Conservation (phyloP, 2,329 filamentous ascomycete genomes). For the Daldinia sp. region DNA sequence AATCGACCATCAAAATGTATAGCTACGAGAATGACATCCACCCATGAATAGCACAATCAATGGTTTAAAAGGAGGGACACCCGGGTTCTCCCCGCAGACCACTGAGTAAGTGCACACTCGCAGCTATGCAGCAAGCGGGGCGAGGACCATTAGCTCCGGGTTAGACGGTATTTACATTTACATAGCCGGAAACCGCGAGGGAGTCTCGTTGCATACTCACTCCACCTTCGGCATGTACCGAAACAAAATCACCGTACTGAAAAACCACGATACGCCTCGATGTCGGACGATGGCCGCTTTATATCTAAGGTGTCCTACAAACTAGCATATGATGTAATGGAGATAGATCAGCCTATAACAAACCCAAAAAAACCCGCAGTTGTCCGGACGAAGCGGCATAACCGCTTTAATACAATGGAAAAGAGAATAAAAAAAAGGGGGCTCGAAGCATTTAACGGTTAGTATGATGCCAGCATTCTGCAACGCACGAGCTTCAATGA, state of each 20-base stretch:
- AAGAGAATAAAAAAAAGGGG: not conserved
- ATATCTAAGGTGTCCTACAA: not conserved
- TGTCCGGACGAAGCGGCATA: not conserved
- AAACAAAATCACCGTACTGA: slow-evolving; percentile 6
- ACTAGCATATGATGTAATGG: slow-evolving; percentile 4
- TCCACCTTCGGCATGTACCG: slow-evolving; percentile 31
- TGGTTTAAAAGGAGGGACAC: slow-evolving; percentile 30
- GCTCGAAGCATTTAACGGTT: not conserved
- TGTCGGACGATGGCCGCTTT: slow-evolving; percentile 17
- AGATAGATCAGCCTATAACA: not conserved
- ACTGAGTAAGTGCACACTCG: slow-evolving; percentile 21
- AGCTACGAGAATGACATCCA: slow-evolving; percentile 13
- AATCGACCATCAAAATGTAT: slow-evolving; percentile 5
- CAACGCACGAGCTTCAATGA: slow-evolving; percentile 36
- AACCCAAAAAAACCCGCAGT: not conserved
- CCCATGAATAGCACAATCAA: slow-evolving; percentile 3
- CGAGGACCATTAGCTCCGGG: slow-evolving; percentile 36
- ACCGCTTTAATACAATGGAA: not conserved
- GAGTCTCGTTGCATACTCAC: slow-evolving; percentile 3
- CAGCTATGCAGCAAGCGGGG: slow-evolving; percentile 27
- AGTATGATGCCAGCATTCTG: slow-evolving; percentile 5
- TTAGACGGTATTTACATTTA: slow-evolving; percentile 19
- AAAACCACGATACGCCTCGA: slow-evolving; percentile 7
- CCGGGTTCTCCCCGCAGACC: slow-evolving; percentile 28
- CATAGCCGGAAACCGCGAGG: not conserved